A percentile compares a stretch with the other conserved stretches of the same genome.
Conservation (phyloP, 768 basidiomycete species). For the Lentinula guzmanii region DNA sequence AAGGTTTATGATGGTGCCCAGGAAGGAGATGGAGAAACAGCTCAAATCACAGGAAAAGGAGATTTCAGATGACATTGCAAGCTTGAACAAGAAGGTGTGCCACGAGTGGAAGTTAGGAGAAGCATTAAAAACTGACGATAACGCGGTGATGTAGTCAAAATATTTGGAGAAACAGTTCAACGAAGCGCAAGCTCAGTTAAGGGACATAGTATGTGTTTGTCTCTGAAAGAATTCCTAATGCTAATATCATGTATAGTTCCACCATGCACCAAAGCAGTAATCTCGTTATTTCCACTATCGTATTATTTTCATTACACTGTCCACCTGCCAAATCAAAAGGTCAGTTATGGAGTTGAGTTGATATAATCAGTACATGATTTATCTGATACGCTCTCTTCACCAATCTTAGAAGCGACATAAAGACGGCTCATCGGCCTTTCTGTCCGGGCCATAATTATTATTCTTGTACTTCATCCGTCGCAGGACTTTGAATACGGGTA, state of each 20-base stretch:
- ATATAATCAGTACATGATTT: no score
- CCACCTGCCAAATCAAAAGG: no score
- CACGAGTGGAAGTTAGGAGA: no score
- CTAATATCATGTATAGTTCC: conserved; percentile 36
- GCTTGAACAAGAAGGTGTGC: conserved; percentile 77
- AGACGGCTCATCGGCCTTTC: no score
- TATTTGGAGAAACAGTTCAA: conserved; percentile 92
- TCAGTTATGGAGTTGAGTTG: no score
- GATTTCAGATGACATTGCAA: conserved; percentile 76
- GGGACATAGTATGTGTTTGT: conserved; percentile 65
- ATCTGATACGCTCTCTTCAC: no score
- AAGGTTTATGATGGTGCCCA: conserved; percentile 90
- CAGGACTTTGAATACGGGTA: no score
- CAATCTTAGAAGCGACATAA: no score
- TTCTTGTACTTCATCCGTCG: no score
- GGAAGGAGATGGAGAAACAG: conserved; percentile 71
- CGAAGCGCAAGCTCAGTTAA: conserved; percentile 81
- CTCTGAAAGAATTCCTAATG: neutral
- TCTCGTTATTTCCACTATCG: neutral
- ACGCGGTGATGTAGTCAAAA: conserved; percentile 54
- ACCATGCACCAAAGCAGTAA: conserved; percentile 33
- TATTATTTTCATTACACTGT: no score
- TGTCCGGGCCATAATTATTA: no score
- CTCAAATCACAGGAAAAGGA: conserved; percentile 77
- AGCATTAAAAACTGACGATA: neutral